These are phyloP conservation scores for Ambrosiella xylebori DNA, from an alignment of 2,329 filamentous ascomycete species.

Conservation along the genomic window DNA sequence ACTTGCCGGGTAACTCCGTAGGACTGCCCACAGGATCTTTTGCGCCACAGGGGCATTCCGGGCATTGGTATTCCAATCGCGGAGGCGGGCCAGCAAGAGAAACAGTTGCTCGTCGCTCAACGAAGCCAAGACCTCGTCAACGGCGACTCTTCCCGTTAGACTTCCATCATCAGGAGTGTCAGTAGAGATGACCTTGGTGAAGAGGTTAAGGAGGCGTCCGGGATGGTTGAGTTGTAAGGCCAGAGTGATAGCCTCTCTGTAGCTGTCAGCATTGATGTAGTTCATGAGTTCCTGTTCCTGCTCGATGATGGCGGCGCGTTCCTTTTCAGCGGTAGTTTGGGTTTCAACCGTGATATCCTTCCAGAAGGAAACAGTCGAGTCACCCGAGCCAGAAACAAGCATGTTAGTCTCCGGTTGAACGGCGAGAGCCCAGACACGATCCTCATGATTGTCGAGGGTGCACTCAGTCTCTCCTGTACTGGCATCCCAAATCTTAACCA, in stretches of 20 bases:
- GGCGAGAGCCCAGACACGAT: constrained; percentile 82
- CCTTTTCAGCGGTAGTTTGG: constrained; percentile 53
- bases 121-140: constrained; percentile 67
- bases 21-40: constrained; percentile 60
- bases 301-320: constrained; percentile 66
- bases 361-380: constrained; percentile 92
- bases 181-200: constrained; percentile 59
- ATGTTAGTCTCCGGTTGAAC: constrained; percentile 51
- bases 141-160: constrained; percentile 46
- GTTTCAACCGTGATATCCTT: constrained; percentile 75
- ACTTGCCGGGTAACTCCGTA: constrained; percentile 64
- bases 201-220: constrained; percentile 65
- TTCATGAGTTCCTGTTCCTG: constrained; percentile 91
- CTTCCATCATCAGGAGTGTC: constrained; percentile 43
- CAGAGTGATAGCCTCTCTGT: constrained; percentile 80
- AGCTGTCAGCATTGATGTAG: constrained; percentile 72
- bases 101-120: constrained; percentile 78
- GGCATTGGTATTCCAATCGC: constrained; percentile 97
- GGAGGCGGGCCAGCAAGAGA: constrained; percentile 58
- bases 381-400: constrained; percentile 78
- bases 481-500: constrained; percentile 93
- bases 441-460: constrained; percentile 91
- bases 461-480: constrained; percentile 69
- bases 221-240: constrained; percentile 91
- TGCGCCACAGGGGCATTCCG: constrained; percentile 74